These are phyloP conservation scores for Suillus variegatus DNA, from an alignment of 768 basidiomycete genomes.

Conservation along the genomic window DNA sequence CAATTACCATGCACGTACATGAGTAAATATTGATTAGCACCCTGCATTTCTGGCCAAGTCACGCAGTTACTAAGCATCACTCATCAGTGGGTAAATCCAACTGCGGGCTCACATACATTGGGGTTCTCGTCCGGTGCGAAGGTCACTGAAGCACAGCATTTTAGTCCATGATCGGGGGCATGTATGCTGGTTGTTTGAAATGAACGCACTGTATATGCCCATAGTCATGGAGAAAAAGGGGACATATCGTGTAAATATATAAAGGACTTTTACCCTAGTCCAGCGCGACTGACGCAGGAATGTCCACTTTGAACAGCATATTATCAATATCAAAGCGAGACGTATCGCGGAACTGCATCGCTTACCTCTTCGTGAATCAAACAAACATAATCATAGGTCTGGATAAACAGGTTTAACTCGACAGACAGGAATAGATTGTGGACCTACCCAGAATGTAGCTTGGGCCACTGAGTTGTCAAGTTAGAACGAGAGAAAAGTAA, in stretches of 20 bases:
- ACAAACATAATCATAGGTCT: slow-evolving; percentile 1
- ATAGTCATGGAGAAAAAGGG: background rate
- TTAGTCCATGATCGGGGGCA: background rate
- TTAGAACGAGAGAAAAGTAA: background rate
- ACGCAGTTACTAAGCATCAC: background rate
- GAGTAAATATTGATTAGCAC: background rate
- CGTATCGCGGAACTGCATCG: background rate
- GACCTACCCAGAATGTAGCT: background rate
- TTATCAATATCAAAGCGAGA: background rate
- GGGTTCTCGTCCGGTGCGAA: background rate
- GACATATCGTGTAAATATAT: background rate
- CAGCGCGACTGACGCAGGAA: background rate
- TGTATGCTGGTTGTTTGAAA: background rate
- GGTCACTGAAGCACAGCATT: background rate
- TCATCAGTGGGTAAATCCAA: background rate
- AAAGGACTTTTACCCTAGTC: background rate
- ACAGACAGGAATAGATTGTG: too few relatives aligned
- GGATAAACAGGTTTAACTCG: background rate
- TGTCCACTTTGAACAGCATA: background rate
- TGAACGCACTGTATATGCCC: background rate
- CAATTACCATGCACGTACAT: background rate
- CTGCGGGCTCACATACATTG: background rate
- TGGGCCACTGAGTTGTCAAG: background rate
- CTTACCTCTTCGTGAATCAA: background rate
- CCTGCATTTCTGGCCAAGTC: background rate